Conservation (phyloP, 2,329 filamentous ascomycete species). For the Beauveria bassiana region DNA sequence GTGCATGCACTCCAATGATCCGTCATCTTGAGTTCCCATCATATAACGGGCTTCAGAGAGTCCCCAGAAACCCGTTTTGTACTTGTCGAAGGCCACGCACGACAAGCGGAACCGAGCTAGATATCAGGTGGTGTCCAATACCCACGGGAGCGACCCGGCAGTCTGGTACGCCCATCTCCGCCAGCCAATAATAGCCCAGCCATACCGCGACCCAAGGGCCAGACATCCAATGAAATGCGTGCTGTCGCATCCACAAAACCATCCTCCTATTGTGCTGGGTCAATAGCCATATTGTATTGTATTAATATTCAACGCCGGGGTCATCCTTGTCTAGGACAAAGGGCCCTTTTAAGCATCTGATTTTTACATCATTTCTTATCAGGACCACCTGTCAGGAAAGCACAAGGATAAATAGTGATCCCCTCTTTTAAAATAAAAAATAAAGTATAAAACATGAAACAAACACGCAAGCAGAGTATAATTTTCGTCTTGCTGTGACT, state of each 20-base stretch:
- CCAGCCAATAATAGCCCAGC: constrained; percentile 10
- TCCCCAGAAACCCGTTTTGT: not conserved
- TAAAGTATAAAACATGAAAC: not conserved
- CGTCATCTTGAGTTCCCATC: too few species aligned
- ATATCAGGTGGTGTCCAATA: not conserved
- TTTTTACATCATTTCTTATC: too few species aligned
- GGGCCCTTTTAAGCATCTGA: too few species aligned
- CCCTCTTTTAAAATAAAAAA: not conserved
- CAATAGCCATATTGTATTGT: too few species aligned
- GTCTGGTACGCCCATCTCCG: constrained; percentile 9
- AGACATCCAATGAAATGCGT: constrained; percentile 6
- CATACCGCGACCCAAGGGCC: not conserved
- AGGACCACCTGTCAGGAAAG: too few species aligned
- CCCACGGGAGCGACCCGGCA: constrained; percentile 11
- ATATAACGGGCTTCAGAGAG: not conserved
- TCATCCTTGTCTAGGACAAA: too few species aligned
- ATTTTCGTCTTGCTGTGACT: not conserved
- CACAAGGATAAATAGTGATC: too few species aligned
- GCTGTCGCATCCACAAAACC: constrained; percentile 7
- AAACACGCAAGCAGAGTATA: not conserved
- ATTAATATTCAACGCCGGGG: too few species aligned
- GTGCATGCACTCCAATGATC: not conserved
- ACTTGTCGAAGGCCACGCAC: not conserved
- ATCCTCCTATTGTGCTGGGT: not conserved
- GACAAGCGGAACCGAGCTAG: not conserved